Evolutionary conservation across 371 early-diverging fungal species (phyloP).

Genomic region (Mortierella sp.): DNA sequence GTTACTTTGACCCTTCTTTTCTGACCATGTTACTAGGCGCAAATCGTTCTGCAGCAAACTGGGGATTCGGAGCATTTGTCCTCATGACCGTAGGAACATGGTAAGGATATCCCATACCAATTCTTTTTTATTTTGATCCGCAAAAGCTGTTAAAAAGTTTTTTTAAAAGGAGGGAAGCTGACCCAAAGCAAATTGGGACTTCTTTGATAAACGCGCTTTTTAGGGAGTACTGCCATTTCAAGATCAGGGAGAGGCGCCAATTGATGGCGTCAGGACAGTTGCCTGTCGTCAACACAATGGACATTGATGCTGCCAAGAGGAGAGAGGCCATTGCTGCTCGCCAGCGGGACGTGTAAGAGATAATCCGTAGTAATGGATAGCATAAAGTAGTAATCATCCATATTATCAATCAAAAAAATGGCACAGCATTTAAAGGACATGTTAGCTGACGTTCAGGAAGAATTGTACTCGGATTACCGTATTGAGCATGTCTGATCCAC

Average conservation of each 20-base stretch:
- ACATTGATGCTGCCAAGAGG: constrained; percentile 49
- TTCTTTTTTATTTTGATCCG: background rate
- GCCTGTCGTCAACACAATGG: constrained; percentile 53
- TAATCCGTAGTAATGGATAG: too few species aligned
- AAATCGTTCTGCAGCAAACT: constrained; percentile 46
- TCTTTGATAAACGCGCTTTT: background rate
- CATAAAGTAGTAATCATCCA: too few species aligned
- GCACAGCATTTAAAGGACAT: too few species aligned
- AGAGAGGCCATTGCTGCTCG: constrained; percentile 57
- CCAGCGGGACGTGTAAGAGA: constrained; percentile 35
- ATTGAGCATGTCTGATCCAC: background rate
- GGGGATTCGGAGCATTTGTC: constrained; percentile 55
- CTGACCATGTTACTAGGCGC: constrained; percentile 8
- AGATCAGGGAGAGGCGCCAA: constrained; percentile 52
- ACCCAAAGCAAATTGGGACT: background rate
- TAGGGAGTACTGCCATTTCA: constrained; percentile 58
- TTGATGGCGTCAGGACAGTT: constrained; percentile 55
- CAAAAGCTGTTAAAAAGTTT: background rate
- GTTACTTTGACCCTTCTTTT: background rate
- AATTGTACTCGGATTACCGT: background rate
- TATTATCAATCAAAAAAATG: too few species aligned
- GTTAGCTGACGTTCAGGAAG: too few species aligned
- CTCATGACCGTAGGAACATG: constrained; percentile 56
- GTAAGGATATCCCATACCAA: constrained; percentile 8
- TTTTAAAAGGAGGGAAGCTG: background rate